Evolutionary conservation across 1,139 yeast genomes (phyloP), one percentile per base, ranked within the genome.

Genomic region (Maudiozyma humilis): DNA sequence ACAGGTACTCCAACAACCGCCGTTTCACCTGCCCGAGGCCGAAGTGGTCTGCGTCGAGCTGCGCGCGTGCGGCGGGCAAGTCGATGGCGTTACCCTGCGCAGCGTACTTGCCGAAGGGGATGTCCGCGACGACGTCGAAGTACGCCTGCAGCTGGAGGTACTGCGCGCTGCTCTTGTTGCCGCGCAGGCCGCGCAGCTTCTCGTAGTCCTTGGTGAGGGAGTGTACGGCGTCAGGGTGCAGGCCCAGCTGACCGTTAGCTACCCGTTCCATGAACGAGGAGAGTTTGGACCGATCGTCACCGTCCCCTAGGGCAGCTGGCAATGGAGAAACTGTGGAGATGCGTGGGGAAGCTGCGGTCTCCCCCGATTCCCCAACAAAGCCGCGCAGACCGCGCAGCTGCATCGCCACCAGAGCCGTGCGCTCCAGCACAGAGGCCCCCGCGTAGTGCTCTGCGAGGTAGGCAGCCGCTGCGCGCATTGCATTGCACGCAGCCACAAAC

Each of bases 1-100:
- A 88, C 42, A 86, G 67, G 57, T 86, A 87, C 60, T 89, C 95
- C 39, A 88, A 65, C 44, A 89, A 72, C 44, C 96, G 72, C 54
- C 76, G 82, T 62, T 89, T 89, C 41, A 87, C 95, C 50, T 81
- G 78, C 46, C 79, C 78, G 59, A 89, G 70, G 0, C 96, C 96
- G 60, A 78, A 85, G 64, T 89, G 96, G 53, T 87, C 96, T 30
- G 71, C 72, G 59, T 88, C 87, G 35, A 89, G 68, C 48, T 79
- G 78, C 16, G 65, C 61, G 46, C 73, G 72, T 0, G 95, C 94
- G 12, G 62, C 63, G 1, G 55, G 61, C 19, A 85, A 63, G 52
- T 83, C 25, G 12, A 39, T 78, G 42, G 79, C 49, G n/a, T 50
- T 41, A 8, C 34, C 49, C 42, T 32, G 47, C 40, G 41, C 49